A percentile compares a stretch with the other conserved stretches of the same genome.
These are phyloP conservation scores for Phoma herbarum DNA, from an alignment of 2,329 filamentous ascomycete genomes.

Conservation along the genomic window DNA sequence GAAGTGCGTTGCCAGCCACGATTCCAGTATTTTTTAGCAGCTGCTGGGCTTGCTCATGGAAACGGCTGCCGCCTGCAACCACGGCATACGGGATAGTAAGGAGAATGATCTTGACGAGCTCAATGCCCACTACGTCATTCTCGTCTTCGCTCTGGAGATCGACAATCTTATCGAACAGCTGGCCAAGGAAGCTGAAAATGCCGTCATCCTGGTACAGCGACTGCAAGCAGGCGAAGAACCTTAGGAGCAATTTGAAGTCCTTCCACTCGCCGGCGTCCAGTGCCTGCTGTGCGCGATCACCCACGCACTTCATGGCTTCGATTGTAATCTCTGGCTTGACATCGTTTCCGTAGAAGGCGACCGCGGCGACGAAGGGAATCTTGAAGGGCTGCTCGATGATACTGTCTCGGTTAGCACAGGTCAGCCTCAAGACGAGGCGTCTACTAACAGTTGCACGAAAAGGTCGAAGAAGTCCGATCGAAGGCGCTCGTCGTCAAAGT, in stretches of 20 bases:
- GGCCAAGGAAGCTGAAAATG: constrained; percentile 82
- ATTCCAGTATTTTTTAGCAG: constrained; percentile 95
- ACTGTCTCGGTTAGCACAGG: constrained; percentile 49
- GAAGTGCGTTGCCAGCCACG: constrained; percentile 87
- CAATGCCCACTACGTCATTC: constrained; percentile 83
- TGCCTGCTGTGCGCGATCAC: constrained; percentile 69
- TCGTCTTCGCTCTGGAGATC: constrained; percentile 92
- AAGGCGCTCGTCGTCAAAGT: constrained; percentile 79
- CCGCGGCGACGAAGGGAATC: constrained; percentile 91
- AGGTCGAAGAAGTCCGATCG: constrained; percentile 77
- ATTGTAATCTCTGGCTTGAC: constrained; percentile 77
- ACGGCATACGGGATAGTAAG: constrained; percentile 89
- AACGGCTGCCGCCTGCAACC: constrained; percentile 53
- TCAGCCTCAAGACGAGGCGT: background rate
- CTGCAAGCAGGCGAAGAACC: constrained; percentile 89
- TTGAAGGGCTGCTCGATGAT: constrained; percentile 93
- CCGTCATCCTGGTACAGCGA: constrained; percentile 82
- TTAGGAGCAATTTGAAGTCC: constrained; percentile 87
- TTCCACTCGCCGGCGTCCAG: constrained; percentile 83
- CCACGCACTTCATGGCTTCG: constrained; percentile 72
- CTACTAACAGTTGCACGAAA: constrained; percentile 72
- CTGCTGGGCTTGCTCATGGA: constrained; percentile 74
- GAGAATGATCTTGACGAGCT: constrained; percentile 95
- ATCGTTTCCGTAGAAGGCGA: constrained; percentile 80
- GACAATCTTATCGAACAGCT: constrained; percentile 90